These are phyloP conservation scores for Mycena vulgaris DNA, from an alignment of 768 basidiomycete genomes.

Conservation along the genomic window DNA sequence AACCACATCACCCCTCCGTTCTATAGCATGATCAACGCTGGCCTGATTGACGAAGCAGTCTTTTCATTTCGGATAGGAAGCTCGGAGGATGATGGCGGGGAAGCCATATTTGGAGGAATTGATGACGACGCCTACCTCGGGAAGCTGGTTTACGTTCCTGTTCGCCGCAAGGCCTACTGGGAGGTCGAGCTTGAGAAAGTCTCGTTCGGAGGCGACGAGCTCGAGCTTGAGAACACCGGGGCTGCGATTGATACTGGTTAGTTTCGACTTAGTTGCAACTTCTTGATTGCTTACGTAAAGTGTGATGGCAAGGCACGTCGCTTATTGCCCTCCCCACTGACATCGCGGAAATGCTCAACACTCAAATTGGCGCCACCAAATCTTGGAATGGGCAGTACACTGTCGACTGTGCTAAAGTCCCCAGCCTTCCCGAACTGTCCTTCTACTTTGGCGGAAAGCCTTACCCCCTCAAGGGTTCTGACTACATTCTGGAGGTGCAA, in stretches of 20 bases:
- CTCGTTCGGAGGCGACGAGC: constrained; percentile 85
- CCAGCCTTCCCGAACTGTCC: constrained; percentile 86
- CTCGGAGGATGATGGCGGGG: constrained; percentile 91
- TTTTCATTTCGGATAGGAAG: constrained; percentile 96
- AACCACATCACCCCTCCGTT: constrained; percentile 95
- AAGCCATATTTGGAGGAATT: constrained; percentile 93
- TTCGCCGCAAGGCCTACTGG: constrained; percentile 98
- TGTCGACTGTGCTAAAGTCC: constrained; percentile 89
- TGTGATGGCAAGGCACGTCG: constrained; percentile 77
- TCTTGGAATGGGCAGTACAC: constrained; percentile 98
- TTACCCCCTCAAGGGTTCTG: constrained; percentile 84
- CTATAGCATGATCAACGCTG: constrained; percentile 91
- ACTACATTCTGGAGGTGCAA: constrained; percentile 93
- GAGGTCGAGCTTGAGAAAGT: constrained; percentile 95
- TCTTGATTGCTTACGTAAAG: constrained; percentile 7
- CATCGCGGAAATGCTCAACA: constrained; percentile 97
- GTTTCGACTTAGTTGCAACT: constrained; percentile 14
- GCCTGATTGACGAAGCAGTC: constrained; percentile 86
- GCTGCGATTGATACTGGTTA: constrained; percentile 92
- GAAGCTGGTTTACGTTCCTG: constrained; percentile 87
- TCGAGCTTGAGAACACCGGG: constrained; percentile 95
- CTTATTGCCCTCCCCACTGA: constrained; percentile 95
- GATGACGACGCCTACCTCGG: constrained; percentile 85
- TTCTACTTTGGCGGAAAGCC: constrained; percentile 88
- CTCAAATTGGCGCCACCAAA: constrained; percentile 93